phyloP scores from a whole-genome alignment of 257 asterid genomes.

The Nicotiana noctiflora region DNA sequence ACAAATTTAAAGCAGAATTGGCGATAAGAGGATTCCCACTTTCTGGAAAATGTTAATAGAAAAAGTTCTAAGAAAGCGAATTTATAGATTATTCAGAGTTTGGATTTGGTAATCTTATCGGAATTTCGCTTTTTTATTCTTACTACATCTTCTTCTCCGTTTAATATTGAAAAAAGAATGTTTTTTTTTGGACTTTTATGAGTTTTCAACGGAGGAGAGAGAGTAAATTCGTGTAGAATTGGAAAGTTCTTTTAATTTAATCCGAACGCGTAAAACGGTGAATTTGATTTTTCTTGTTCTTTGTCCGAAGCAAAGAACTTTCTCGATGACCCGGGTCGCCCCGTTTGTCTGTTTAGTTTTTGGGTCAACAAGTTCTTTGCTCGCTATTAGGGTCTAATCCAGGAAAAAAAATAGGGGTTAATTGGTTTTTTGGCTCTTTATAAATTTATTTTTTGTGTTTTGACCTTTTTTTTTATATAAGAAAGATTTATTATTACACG shows the following conservation, averaged over 20 bases:
- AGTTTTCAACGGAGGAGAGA: neutral
- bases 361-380: too few species aligned
- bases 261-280: too few species aligned
- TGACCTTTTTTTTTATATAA: too few species aligned
- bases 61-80: neutral
- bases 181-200: neutral
- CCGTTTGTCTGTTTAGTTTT: neutral
- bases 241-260: neutral
- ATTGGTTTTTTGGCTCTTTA: too few species aligned
- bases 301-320: neutral
- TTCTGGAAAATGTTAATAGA: neutral
- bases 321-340: neutral
- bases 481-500: too few species aligned
- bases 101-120: slow-evolving; percentile 10
- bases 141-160: neutral
- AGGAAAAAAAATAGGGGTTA: too few species aligned
- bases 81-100: neutral
- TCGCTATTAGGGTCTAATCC: too few species aligned
- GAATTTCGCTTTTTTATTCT: neutral
- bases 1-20: neutral
- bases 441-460: too few species aligned
- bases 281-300: neutral
- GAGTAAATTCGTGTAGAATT: neutral
- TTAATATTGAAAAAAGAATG: neutral
- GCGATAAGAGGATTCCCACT: neutral